Evolutionary conservation across 1,139 yeast genomes (phyloP).

Genomic region (Lodderomyces orthopsilosis): DNA sequence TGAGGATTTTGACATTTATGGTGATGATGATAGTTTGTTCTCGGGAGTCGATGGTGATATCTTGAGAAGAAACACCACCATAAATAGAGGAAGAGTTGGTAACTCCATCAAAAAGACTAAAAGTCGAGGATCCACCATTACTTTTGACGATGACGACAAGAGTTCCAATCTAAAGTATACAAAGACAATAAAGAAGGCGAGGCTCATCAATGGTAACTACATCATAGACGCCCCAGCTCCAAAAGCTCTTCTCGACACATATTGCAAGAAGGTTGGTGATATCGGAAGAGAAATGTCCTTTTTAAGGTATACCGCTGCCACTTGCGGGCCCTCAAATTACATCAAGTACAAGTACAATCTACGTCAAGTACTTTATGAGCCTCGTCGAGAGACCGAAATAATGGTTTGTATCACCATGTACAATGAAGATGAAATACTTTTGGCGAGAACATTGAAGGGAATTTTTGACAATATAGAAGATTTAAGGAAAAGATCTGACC

Average conservation of each 20-base stretch:
- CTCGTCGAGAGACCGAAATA: conserved; percentile 69
- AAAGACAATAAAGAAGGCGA: conserved; percentile 50
- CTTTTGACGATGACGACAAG: conserved; percentile 30
- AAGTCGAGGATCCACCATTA: conserved; percentile 6
- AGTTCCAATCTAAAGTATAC: conserved; percentile 42
- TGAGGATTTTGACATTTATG: background rate
- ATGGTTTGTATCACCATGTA: conserved; percentile 77
- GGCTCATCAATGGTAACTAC: conserved; percentile 66
- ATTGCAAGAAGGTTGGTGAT: conserved; percentile 45
- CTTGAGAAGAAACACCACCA: conserved; percentile 33
- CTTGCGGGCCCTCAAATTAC: conserved; percentile 74
- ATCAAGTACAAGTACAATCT: conserved; percentile 55
- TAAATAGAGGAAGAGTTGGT: conserved; percentile 13
- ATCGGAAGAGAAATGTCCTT: conserved; percentile 57
- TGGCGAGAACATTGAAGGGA: conserved; percentile 74
- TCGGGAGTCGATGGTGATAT: conserved; percentile 45
- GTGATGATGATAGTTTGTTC: conserved; percentile 33
- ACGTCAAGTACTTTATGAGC: conserved; percentile 64
- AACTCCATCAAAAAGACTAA: conserved; percentile 2
- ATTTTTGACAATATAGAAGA: conserved; percentile 71
- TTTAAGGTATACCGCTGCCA: conserved; percentile 79
- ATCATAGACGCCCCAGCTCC: conserved; percentile 82
- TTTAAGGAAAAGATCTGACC: conserved; percentile 53
- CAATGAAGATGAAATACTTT: conserved; percentile 71
- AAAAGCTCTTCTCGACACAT: conserved; percentile 52